These are phyloP conservation scores for Dioscorea cayenensis DNA, from an alignment of 116 monocot species.

Conservation along the genomic window DNA sequence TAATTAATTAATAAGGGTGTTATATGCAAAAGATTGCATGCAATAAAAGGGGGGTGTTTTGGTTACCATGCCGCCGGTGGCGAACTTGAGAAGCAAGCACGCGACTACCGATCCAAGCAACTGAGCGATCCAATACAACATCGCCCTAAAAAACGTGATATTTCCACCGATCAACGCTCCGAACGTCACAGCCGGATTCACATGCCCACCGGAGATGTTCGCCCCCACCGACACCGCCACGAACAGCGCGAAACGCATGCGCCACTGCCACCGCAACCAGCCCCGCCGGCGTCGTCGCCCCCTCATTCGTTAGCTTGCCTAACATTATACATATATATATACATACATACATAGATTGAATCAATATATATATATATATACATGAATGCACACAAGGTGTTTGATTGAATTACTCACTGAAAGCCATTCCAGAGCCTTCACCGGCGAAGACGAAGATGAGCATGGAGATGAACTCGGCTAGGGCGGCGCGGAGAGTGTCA, in stretches of 20 bases:
- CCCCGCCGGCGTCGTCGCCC: background rate
- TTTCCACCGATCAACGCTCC: background rate
- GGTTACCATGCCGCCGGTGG: background rate
- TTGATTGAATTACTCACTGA: too few relatives aligned
- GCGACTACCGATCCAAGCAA: background rate
- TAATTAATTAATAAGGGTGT: too few relatives aligned
- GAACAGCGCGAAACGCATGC: background rate
- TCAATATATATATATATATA: too few relatives aligned
- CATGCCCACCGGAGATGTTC: conserved; percentile 5
- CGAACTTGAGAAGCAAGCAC: conserved; percentile 1
- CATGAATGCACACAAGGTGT: too few relatives aligned
- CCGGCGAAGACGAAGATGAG: too few relatives aligned
- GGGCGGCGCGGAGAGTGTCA: too few relatives aligned
- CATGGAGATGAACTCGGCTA: too few relatives aligned
- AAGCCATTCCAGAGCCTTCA: too few relatives aligned
- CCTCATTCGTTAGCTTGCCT: background rate
- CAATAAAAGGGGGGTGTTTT: background rate
- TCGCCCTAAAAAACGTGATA: background rate
- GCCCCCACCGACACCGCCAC: background rate
- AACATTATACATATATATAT: background rate
- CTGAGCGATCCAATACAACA: background rate
- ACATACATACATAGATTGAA: background rate
- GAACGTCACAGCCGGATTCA: conserved; percentile 2
- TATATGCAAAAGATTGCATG: background rate
- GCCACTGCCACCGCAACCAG: background rate